Conservation (phyloP, 148 eudicot genomes). For the Rhododendron kiyosumense region DNA sequence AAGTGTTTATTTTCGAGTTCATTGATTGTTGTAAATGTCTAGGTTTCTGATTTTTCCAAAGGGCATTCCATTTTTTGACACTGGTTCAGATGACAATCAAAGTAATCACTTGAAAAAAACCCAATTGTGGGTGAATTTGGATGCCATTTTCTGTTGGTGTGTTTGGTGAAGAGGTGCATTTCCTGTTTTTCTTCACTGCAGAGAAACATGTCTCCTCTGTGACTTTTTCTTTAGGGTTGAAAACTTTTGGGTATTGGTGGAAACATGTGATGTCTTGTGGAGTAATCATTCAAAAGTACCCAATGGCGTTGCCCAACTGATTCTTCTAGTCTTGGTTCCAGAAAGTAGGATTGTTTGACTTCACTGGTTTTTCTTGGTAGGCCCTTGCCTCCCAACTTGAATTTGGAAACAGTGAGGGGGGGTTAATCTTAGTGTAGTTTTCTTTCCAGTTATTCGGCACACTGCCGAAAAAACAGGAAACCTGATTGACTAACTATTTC, state of each 20-base stretch:
- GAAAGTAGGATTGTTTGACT: slow-evolving; percentile 6
- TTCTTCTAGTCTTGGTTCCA: background rate
- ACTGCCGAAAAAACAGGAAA: background rate
- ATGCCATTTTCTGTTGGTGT: background rate
- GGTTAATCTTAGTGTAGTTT: background rate
- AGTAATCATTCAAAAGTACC: background rate
- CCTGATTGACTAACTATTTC: background rate
- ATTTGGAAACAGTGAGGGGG: background rate
- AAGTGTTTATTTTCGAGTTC: background rate
- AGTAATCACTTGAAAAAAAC: background rate
- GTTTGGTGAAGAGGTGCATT: background rate
- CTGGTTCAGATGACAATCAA: background rate
- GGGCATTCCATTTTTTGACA: background rate
- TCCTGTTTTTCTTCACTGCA: background rate
- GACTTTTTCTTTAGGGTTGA: background rate
- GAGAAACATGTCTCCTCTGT: background rate
- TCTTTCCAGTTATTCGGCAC: background rate
- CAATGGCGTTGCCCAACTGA: background rate
- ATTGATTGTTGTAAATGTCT: background rate
- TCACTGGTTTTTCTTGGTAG: background rate
- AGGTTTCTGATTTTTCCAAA: background rate
- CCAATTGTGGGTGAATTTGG: background rate
- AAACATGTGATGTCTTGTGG: background rate
- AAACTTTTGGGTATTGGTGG: background rate
- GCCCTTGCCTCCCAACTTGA: slow-evolving; percentile 6